Conservation (phyloP, 176 grass and related monocot genomes). For the Neostapfia colusana region DNA sequence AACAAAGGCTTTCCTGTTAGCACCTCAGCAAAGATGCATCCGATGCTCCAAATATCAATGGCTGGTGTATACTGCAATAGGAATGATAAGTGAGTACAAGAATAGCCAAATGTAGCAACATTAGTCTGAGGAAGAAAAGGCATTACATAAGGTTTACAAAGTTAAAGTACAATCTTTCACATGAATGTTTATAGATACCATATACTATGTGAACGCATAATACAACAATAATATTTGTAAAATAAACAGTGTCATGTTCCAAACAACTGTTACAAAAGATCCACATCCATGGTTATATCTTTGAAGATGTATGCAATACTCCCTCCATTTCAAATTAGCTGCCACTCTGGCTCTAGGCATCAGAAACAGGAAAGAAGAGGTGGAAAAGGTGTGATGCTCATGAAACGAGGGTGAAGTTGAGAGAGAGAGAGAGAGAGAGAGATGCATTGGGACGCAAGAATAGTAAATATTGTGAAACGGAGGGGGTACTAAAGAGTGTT, state of each 20-base stretch:
- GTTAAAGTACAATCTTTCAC: constrained; percentile 3
- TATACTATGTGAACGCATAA: not conserved
- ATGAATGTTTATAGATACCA: constrained; percentile 11
- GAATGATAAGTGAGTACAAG: constrained; percentile 19
- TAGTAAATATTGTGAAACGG: no score
- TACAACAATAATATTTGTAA: not conserved
- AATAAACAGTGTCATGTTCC: not conserved
- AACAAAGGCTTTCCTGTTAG: constrained; percentile 94
- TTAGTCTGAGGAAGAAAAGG: not conserved
- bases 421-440: no score
- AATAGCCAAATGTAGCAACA: not conserved
- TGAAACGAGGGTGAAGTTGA: no score
- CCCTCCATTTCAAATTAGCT: no score
- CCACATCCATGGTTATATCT: not conserved
- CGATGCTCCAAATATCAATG: constrained; percentile 99
- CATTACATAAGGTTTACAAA: not conserved
- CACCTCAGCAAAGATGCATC: constrained; percentile 98
- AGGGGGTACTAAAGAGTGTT: not conserved
- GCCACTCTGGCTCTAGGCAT: no score
- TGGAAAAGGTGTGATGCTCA: no score
- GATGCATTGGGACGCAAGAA: no score
- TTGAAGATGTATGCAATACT: not conserved
- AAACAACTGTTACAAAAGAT: not conserved
- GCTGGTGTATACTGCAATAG: constrained; percentile 94
- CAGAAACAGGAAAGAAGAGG: no score